A percentile compares a stretch with the other conserved stretches of the same genome.
Evolutionary conservation across 2,329 filamentous ascomycete genomes (phyloP).

Genomic region (Fusarium coicis): DNA sequence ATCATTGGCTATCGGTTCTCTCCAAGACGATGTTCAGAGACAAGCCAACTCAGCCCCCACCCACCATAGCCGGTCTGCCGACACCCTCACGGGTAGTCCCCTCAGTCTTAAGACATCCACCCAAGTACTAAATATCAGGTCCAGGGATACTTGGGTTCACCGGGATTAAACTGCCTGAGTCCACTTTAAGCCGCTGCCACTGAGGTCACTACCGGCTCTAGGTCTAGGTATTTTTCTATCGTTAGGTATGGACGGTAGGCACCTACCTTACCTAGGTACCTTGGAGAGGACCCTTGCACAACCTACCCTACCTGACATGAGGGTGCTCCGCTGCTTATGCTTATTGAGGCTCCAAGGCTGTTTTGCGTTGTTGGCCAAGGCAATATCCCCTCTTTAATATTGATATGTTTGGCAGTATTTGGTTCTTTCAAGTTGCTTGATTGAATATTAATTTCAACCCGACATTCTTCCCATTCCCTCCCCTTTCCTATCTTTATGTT

Average conservation of each 20-base stretch:
- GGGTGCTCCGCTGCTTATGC: conserved; percentile 7
- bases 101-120: background rate
- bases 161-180: conserved; percentile 23
- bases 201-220: conserved; percentile 27
- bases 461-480: background rate
- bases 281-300: background rate
- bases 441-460: background rate
- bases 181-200: conserved; percentile 36
- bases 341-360: conserved; percentile 14
- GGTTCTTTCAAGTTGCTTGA: background rate
- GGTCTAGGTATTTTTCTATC: conserved; percentile 7
- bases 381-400: conserved; percentile 21
- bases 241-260: background rate
- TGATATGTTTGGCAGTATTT: background rate
- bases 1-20: conserved; percentile 10
- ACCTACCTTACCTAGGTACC: background rate
- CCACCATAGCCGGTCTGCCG: conserved; percentile 6
- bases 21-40: background rate
- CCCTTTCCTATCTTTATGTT: background rate
- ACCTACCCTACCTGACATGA: background rate
- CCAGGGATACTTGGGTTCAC: conserved; percentile 22
- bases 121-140: conserved; percentile 14
- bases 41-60: conserved; percentile 8
- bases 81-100: background rate
- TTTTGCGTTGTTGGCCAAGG: conserved; percentile 13